Base-by-base conservation (phyloP, 176 grass and related monocot species). In the Leersia perrieri region DNA sequence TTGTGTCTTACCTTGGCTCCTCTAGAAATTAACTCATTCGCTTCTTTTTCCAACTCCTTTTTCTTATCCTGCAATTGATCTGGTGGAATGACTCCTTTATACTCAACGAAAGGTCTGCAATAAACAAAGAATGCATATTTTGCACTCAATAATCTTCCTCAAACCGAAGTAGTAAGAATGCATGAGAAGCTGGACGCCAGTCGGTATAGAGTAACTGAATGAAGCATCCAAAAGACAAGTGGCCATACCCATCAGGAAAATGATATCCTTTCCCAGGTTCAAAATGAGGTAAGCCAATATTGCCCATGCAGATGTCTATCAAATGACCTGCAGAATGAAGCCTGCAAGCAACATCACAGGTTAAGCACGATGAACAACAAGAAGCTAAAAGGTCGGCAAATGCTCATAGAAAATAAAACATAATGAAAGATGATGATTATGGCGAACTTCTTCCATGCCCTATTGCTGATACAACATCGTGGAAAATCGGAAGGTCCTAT, bases 311-410 rank as follows among this genome's bases (percentile, higher is more conserved):
- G 62, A 88, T 73, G 82, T 98, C 95, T 60, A 98, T 71, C n/a
- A 98, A 89, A 95, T 98, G 92, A 0, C 95, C 92, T 12, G 90
- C 92, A 38, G 95, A 98, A 80, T 98, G 92, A 90, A 98, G 86
- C 82, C 95, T 98, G 89, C 25, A 81, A 27, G 88, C 25, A 82
- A 28, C 34, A 85, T 29, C 5, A 16, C 35, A 49, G 33, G 5
- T 58, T 67, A 2, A 39, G 34, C 44, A 36, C 61, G 26, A 66
- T 30, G 11, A 67, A 4, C 49, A 9, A 53, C 49, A 53, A 53
- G 39, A 73, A 80, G 23, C 18, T 29, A 51, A 70, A 6, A 28
- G 28, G 22, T 73, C 7, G 20, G 1, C 6, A 63, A 33, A 51
- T 20, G 33, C 11, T 36, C 8, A 30, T 0, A n/a, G 62, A 11